phyloP scores from a whole-genome alignment of 305 asterid species.

The Rubia occidens region DNA sequence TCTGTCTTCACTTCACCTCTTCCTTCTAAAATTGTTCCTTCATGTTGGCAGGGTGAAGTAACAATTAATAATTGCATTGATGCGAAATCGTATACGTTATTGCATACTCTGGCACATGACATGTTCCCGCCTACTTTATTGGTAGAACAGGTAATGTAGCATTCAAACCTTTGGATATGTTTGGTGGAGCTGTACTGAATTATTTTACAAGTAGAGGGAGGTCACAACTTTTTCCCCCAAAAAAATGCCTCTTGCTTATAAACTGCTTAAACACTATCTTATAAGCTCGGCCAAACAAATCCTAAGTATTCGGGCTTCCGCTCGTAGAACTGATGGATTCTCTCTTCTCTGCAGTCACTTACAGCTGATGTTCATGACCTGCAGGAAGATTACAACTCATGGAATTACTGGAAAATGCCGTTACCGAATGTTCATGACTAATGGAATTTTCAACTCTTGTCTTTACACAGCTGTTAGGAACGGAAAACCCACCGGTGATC shows the following conservation, averaged over 20 bases:
- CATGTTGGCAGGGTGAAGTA: slow-evolving; percentile 78
- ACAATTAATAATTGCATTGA: slow-evolving; percentile 82
- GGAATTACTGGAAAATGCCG: slow-evolving; percentile 89
- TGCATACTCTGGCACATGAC: slow-evolving; percentile 86
- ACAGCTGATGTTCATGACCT: slow-evolving; percentile 10
- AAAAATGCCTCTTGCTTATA: too few relatives aligned
- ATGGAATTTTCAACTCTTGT: neutral
- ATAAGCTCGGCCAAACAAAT: too few relatives aligned
- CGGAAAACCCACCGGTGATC: slow-evolving; percentile 18
- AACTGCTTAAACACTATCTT: too few relatives aligned
- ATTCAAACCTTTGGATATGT: too few relatives aligned
- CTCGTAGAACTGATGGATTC: neutral
- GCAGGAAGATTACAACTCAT: slow-evolving; percentile 84
- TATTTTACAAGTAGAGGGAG: too few relatives aligned
- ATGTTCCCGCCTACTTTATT: slow-evolving; percentile 95
- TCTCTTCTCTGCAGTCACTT: neutral
- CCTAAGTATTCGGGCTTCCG: neutral
- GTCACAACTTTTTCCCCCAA: too few relatives aligned
- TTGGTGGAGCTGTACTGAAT: neutral
- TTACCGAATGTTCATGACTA: slow-evolving; percentile 45
- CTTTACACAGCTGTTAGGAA: neutral
- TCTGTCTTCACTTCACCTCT: neutral
- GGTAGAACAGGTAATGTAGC: slow-evolving; percentile 66
- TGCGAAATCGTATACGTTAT: slow-evolving; percentile 82
- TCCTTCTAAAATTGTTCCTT: slow-evolving; percentile 6